phyloP scores from a whole-genome alignment of 495 filamentous ascomycete genomes.

The Melanomma pulvis-pyrius region DNA sequence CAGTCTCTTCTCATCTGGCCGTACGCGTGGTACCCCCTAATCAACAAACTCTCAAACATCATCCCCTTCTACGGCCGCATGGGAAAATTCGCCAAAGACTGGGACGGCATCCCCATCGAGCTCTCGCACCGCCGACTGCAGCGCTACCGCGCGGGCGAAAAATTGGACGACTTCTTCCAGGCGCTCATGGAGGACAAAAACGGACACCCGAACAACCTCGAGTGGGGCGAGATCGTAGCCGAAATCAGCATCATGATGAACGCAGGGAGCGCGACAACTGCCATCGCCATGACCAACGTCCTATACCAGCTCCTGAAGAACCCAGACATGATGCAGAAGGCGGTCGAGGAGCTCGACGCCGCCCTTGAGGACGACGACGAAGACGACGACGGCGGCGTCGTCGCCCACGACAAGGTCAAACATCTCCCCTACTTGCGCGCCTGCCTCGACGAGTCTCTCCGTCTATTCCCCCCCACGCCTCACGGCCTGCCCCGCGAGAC shows the following conservation, averaged over 20 bases:
- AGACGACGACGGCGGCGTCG: conserved; percentile 40
- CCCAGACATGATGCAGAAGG: conserved; percentile 19
- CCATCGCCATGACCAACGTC: conserved; percentile 40
- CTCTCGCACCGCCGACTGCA: conserved; percentile 17
- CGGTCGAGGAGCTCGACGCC: conserved; percentile 31
- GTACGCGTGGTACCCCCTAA: conserved; percentile 51
- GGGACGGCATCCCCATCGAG: conserved; percentile 44
- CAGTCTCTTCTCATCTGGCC: conserved; percentile 52
- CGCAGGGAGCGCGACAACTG: conserved; percentile 39
- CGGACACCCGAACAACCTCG: conserved; percentile 41
- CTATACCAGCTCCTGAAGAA: conserved; percentile 37
- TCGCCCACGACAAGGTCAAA: conserved; percentile 52
- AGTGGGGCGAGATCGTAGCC: conserved; percentile 42
- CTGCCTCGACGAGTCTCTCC: conserved; percentile 47
- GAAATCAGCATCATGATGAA: conserved; percentile 44
- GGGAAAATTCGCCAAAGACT: conserved; percentile 38
- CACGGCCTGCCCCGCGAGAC: conserved; percentile 36
- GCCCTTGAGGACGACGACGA: conserved; percentile 39
- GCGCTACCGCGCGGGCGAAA: conserved; percentile 54
- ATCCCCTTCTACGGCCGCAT: conserved; percentile 34
- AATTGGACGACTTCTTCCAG: conserved; percentile 61
- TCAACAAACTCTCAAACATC: conserved; percentile 35
- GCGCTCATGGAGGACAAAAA: conserved; percentile 59
- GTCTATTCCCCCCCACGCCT: conserved; percentile 40
- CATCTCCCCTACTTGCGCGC: conserved; percentile 44